Evolutionary conservation across 2,329 filamentous ascomycete species (phyloP).

Genomic region (Basipetospora chlamydospora): DNA sequence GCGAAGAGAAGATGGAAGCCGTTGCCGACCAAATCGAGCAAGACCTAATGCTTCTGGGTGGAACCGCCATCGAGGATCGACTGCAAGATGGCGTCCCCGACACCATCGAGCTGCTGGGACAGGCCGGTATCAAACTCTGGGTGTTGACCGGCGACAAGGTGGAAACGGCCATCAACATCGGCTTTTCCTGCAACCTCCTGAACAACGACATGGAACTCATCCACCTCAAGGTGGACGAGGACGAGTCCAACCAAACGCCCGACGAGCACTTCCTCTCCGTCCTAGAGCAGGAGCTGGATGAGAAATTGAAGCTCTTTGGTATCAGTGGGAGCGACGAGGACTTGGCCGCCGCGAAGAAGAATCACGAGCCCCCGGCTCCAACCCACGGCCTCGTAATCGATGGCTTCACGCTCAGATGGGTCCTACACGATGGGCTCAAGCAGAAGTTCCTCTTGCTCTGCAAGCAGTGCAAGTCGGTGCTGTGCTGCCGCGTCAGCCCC

Average conservation of each 20-base stretch:
- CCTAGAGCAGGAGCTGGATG: constrained; percentile 59
- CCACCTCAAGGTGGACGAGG: constrained; percentile 71
- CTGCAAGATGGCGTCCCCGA: constrained; percentile 95
- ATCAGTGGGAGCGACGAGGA: constrained; percentile 79
- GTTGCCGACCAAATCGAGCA: constrained; percentile 86
- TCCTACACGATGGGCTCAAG: constrained; percentile 66
- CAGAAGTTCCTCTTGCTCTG: constrained; percentile 91
- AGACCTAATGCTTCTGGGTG: constrained; percentile 73
- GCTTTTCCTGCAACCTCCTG: constrained; percentile 94
- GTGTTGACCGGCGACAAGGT: constrained; percentile 97
- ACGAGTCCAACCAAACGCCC: constrained; percentile 35
- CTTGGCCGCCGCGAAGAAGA: constrained; percentile 60
- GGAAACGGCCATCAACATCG: constrained; percentile 98
- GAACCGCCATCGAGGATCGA: constrained; percentile 93
- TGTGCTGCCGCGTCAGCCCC: constrained; percentile 94
- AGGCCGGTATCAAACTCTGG: constrained; percentile 97
- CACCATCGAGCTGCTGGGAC: constrained; percentile 77
- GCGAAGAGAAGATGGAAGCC: constrained; percentile 85
- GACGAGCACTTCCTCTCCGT: constrained; percentile 37
- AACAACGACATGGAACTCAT: constrained; percentile 98
- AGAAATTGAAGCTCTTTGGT: constrained; percentile 56
- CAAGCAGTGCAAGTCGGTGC: constrained; percentile 91
- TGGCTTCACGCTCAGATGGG: constrained; percentile 80
- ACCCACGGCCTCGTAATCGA: constrained; percentile 93
- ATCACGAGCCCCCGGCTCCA: constrained; percentile 71